Evolutionary conservation across 2,329 filamentous ascomycete species (phyloP).

Genomic region (Sodiomyces alkalinus): DNA sequence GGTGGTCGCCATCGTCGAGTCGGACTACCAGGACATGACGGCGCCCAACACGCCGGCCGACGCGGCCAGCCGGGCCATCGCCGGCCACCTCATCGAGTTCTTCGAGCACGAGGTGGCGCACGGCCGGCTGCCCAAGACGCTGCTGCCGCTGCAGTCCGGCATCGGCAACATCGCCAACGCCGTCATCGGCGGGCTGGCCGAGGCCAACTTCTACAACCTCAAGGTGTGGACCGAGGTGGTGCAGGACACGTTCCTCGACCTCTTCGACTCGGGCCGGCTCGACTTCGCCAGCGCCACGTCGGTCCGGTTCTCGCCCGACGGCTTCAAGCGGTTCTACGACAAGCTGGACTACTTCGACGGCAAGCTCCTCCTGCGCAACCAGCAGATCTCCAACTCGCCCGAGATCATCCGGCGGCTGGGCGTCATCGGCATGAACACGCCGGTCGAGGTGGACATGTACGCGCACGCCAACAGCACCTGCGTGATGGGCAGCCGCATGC

Average conservation of each 20-base stretch:
- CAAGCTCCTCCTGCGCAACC: constrained; percentile 75
- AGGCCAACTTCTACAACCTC: constrained; percentile 72
- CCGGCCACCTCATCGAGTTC: constrained; percentile 64
- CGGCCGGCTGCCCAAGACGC: constrained; percentile 60
- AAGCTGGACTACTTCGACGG: constrained; percentile 67
- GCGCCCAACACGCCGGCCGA: constrained; percentile 65
- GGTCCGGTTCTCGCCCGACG: constrained; percentile 80
- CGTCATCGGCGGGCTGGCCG: constrained; percentile 68
- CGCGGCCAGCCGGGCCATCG: constrained; percentile 56
- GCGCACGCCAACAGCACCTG: constrained; percentile 85
- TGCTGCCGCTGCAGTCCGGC: constrained; percentile 72
- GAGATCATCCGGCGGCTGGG: constrained; percentile 81
- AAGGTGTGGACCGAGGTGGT: constrained; percentile 91
- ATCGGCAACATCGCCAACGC: constrained; percentile 93
- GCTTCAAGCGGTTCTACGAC: constrained; percentile 82
- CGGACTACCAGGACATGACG: constrained; percentile 65
- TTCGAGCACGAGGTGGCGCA: constrained; percentile 72
- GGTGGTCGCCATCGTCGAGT: constrained; percentile 73
- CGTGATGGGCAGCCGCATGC: constrained; percentile 77
- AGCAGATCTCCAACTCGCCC: constrained; percentile 77
- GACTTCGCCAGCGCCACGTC: constrained; percentile 85
- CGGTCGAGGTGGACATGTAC: constrained; percentile 88
- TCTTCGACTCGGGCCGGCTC: constrained; percentile 76
- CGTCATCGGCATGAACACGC: constrained; percentile 90
- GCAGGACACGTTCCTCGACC: constrained; percentile 83